A percentile compares a stretch with the other conserved stretches of the same genome.
phyloP scores from a whole-genome alignment of 148 eudicot genomes.

The Spergularia marina region DNA sequence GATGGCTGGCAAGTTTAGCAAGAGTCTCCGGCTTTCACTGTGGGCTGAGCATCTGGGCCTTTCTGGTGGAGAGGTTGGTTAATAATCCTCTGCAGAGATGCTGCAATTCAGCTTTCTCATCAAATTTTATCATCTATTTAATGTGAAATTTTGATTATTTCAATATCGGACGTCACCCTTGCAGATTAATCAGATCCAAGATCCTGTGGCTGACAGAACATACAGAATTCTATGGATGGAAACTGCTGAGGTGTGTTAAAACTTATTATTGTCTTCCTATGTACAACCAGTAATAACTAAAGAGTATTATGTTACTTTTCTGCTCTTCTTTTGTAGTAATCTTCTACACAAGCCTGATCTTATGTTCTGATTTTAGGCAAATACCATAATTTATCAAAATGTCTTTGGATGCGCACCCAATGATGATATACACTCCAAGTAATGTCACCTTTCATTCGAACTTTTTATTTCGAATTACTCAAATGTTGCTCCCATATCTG shows the following conservation, averaged over 20 bases:
- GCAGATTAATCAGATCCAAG: constrained; percentile 65
- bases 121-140: not conserved
- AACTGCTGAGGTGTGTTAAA: constrained; percentile 62
- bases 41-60: constrained; percentile 99
- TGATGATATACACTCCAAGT: constrained; percentile 83
- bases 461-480: not conserved
- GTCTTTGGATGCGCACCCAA: constrained; percentile 77
- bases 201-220: constrained; percentile 70
- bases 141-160: not conserved
- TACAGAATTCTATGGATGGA: constrained; percentile 69
- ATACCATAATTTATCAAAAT: constrained; percentile 57
- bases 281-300: not conserved
- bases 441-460: constrained; percentile 8
- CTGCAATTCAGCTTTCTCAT: not conserved
- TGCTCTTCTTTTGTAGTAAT: not conserved
- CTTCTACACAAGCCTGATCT: not conserved
- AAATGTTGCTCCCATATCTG: not conserved
- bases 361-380: constrained; percentile 42
- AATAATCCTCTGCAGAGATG: not conserved
- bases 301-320: not conserved
- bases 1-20: constrained; percentile 88
- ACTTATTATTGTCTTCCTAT: not conserved
- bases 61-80: constrained; percentile 56
- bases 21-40: constrained; percentile 68
- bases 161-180: constrained; percentile 9